Base-by-base conservation (phyloP, 257 asterid species). In the Nicotiana sylvestris region DNA sequence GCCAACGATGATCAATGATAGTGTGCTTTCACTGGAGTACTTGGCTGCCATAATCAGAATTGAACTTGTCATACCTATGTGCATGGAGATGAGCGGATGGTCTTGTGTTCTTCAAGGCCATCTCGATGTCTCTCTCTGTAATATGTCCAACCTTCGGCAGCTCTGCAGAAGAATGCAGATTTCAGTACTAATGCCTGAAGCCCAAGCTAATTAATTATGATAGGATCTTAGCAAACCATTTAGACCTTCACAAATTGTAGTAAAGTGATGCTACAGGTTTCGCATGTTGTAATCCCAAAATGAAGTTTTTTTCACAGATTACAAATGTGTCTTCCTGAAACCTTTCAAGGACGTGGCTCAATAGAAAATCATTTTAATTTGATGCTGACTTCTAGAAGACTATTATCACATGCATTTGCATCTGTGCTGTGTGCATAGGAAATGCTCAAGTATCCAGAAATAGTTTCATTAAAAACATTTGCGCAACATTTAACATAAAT, bases 31-130 rank as follows among this genome's bases (percentile, higher is more conserved):
- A 95, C 82, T 89, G 93, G 91, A 95, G 92, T 86, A 91, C 86
- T 85, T 94, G 99, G 92, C 97, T 95, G 85, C 98, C 99, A 83
- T 95, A 95, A 86, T 95, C 98, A 5, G 86, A 87, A 17, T 95
- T 95, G 35, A 95, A 95, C 88, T 91, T 91, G 29, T 91, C 93
- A 17, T 95, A 95, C 35, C 98, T 97, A 82, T 89, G 93, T 0
- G 99, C 97, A 81, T 70, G 91, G 87, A 95, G 99, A 85, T 92
- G 98, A 37, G 99, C 98, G 0, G 98, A 95, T 78, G 99, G 98
- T 69, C 98, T 85, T 16, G 99, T 92, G 91, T 95, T 95, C 89
- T 87, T 95, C 90, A 95, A 76, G 46, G 98, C 98, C 76, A 87
- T 87, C 90, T 91, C 96, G 33, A 94, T 76, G 81, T 95, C 99